Base-by-base conservation (phyloP, 768 basidiomycete species). In the Agaricus subrufescens region DNA sequence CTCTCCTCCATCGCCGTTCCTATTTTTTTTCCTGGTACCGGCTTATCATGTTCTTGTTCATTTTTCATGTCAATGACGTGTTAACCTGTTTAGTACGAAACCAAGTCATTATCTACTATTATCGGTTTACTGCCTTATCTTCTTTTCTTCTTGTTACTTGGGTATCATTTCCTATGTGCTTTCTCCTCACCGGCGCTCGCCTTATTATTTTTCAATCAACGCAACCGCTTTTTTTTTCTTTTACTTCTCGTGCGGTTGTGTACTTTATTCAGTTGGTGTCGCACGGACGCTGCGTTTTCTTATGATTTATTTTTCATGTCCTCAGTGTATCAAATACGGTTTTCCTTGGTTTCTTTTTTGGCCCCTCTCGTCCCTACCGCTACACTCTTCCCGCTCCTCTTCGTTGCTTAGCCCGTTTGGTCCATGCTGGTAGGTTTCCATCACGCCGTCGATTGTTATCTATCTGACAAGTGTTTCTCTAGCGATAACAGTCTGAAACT, bases 111-210 rank as follows among this genome's bases (percentile, higher is more conserved):
- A 48, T 49, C 19, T 49, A 49, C 49, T 49, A 51, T 43, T 49
- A 48, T 56, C 46, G 46, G 46, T 49, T 56, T 56, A 49, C 47
- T 56, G 46, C 46, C 44, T 54, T 54, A 54, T 54, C 29, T 48
- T 44, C 31, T 34, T 23, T 46, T 25, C 26, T 50, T 27, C 52
- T 27, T 42, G 26, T 29, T 15, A 46, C 40, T 53, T 53, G 44
- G 45, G 45, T 53, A 53, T 46, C 52, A 25, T 25, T 45, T 38
- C 23, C 14, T 26, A 40, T 42, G 25, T 56, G 53, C 46, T 48
- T 29, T 19, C 42, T 48, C 19, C 19, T 29, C 19, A 40, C 34
- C n/a, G 26, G 31, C 43, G 43, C 43, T 23, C 19, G 1, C 12
- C 29, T 27, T 47, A 19, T 46, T 23, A 26, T 55, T 30, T 48